Evolutionary conservation across 2,329 filamentous ascomycete genomes (phyloP).

Genomic region (Venturia pyrina): DNA sequence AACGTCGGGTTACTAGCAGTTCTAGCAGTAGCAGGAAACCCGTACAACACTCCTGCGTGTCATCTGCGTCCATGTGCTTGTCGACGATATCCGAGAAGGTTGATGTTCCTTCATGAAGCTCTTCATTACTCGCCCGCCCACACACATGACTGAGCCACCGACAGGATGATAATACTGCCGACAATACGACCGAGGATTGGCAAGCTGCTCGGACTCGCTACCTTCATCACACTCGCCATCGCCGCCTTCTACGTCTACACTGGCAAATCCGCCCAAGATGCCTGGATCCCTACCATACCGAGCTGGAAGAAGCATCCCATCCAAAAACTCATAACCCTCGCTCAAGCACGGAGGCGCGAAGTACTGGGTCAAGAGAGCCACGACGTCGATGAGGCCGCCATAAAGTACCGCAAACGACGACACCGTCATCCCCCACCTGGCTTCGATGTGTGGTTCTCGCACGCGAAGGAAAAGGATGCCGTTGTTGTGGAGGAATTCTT

Average conservation of each 20-base stretch:
- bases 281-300: not conserved
- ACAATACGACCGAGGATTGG: not conserved
- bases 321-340: not conserved
- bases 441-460: conserved; percentile 39
- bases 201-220: not conserved
- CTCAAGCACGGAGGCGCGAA: not conserved
- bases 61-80: too few species aligned
- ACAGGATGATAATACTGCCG: not conserved
- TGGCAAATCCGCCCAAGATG: not conserved
- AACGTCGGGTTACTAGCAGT: not conserved
- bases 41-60: too few species aligned
- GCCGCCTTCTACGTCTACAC: not conserved
- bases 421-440: conserved; percentile 40
- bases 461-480: conserved; percentile 31
- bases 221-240: not conserved
- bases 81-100: too few species aligned
- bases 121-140: too few species aligned
- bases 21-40: too few species aligned
- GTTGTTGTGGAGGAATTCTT: conserved; percentile 41
- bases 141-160: not conserved
- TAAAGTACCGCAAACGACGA: conserved; percentile 33
- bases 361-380: not conserved
- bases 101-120: too few species aligned
- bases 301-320: not conserved
- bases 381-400: conserved; percentile 27